Base-by-base conservation (phyloP, 257 asterid genomes). In the Galeopsis tetrahit region DNA sequence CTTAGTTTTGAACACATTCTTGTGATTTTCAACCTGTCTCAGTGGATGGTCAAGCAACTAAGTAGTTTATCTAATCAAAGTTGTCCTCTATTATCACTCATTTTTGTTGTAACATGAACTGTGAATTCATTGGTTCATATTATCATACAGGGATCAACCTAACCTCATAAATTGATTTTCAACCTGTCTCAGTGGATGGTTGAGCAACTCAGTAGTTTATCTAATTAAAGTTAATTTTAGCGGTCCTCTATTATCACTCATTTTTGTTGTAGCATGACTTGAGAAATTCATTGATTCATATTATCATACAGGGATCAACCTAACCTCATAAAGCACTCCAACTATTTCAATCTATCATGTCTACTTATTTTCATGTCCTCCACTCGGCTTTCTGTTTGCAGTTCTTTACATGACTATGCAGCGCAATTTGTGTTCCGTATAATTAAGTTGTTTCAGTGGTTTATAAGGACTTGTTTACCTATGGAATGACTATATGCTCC, bases 401-500 rank as follows among this genome's bases (percentile, higher is more conserved):
- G 36, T 21, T 40, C 40, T n/a, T 52, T 52, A 69, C 63, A 65
- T 62, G 68, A 56, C 36, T 55, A 39, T 3, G 15, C 31, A 28
- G 38, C 42, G 17, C 63, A 15, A 9, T 66, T 51, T 55, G 52
- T 61, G 14, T 63, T 57, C 49, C 52, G 10, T 42, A 2, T 63
- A 63, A 60, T 52, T 75, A 48, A 49, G 73, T 62, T 62, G 80
- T 61, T 28, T 39, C 61, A 21, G 21, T 52, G 75, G 32, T 67
- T 61, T 64, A 53, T 13, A 15, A 61, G 67, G 11, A 63, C 48
- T 36, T 14, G 13, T n/a, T 70, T 59, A 31, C 44, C 66, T 39
- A 48, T 21, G 13, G 55, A 48, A 48, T 13, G 21, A 33, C 42
- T 53, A 38, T 52, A 13, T 42, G 43, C 36, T 59, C 40, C 46